Conservation (phyloP, 2,329 filamentous ascomycete species). For the Ophiostoma ips region DNA sequence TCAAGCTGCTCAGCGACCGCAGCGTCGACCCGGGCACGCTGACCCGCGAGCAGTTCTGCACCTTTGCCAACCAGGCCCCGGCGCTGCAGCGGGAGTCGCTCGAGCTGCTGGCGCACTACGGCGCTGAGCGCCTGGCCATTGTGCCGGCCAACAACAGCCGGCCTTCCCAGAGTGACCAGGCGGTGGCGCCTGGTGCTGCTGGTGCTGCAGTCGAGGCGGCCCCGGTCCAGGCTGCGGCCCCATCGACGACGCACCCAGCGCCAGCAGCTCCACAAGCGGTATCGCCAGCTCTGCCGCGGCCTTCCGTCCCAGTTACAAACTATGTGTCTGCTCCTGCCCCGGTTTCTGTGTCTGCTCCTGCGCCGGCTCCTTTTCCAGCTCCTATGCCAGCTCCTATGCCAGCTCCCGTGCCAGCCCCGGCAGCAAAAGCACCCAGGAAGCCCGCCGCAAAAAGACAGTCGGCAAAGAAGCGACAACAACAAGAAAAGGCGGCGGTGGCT, state of each 20-base stretch:
- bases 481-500: not conserved
- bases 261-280: not conserved
- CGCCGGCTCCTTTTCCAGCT: not conserved
- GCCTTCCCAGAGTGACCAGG: slow-evolving; percentile 14
- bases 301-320: no score
- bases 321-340: no score
- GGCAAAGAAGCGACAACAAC: not conserved
- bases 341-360: not conserved
- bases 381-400: not conserved
- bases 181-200: slow-evolving; percentile 15
- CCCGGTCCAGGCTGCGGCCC: not conserved
- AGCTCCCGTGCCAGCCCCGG: not conserved
- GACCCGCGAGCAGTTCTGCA: slow-evolving; percentile 41
- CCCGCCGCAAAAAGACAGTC: not conserved
- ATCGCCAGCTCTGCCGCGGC: no score
- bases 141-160: slow-evolving; percentile 34
- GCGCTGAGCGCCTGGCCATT: slow-evolving; percentile 42
- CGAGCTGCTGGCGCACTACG: slow-evolving; percentile 41
- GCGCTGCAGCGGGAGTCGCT: slow-evolving; percentile 40
- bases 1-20: slow-evolving; percentile 30
- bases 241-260: not conserved
- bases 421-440: not conserved
- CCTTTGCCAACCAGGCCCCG: slow-evolving; percentile 46
- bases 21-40: slow-evolving; percentile 38
- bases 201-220: slow-evolving; percentile 9